phyloP scores from a whole-genome alignment of 1,139 yeast species.

The Kluyveromyces sp. region DNA sequence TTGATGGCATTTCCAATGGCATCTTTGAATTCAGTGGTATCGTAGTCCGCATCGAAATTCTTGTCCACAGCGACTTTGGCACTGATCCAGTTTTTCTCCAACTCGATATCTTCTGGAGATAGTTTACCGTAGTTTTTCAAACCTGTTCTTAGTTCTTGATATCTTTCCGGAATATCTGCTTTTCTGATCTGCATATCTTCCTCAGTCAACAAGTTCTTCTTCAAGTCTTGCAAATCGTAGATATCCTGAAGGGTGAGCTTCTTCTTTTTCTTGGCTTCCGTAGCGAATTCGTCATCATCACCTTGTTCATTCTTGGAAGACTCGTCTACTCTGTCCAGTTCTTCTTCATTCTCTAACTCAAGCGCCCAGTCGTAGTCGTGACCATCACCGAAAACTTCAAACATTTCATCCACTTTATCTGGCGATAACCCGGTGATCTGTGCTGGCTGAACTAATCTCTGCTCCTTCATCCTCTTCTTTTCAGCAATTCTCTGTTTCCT shows the following conservation, averaged over 20 bases:
- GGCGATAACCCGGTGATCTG: constrained; percentile 77
- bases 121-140: constrained; percentile 57
- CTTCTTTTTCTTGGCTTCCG: constrained; percentile 40
- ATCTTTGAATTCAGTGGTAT: constrained; percentile 53
- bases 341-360: constrained; percentile 71
- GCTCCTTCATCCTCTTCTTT: constrained; percentile 30
- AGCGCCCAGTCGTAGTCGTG: constrained; percentile 97
- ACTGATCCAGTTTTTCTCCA: constrained; percentile 76
- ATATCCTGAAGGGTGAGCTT: constrained; percentile 74
- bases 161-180: constrained; percentile 89
- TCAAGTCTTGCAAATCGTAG: constrained; percentile 88
- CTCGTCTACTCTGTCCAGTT: constrained; percentile 31
- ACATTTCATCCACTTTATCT: constrained; percentile 86
- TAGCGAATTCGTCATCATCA: constrained; percentile 36
- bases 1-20: constrained; percentile 74
- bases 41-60: constrained; percentile 34
- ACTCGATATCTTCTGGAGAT: constrained; percentile 56
- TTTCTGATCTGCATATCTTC: constrained; percentile 84
- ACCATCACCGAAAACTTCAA: constrained; percentile 95
- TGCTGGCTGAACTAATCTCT: constrained; percentile 39
- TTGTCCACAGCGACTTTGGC: constrained; percentile 50
- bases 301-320: constrained; percentile 37
- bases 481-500: constrained; percentile 34
- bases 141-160: constrained; percentile 60
- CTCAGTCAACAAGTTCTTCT: constrained; percentile 84